Conservation (phyloP, 2,329 filamentous ascomycete genomes). For the Aspergillus cejpii region DNA sequence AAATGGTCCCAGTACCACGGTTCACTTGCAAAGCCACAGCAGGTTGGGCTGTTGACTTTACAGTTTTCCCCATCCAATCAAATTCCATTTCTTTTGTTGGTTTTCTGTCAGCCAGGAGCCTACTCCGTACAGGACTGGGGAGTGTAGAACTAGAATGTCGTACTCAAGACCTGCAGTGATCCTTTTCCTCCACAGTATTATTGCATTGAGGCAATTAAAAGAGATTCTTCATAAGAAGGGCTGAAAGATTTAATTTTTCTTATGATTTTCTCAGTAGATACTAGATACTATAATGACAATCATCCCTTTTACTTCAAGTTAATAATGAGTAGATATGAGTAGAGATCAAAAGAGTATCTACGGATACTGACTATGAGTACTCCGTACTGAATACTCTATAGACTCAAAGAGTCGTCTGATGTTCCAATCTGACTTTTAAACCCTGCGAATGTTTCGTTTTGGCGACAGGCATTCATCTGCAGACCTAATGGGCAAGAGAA, state of each 20-base stretch:
- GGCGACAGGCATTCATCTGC: conserved; percentile 2
- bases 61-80: conserved; percentile 20
- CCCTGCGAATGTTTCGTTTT: conserved; percentile 15
- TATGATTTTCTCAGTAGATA: background rate
- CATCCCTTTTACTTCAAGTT: too few relatives aligned
- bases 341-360: too few relatives aligned
- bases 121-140: background rate
- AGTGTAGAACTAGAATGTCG: background rate
- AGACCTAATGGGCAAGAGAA: background rate
- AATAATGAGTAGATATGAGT: too few relatives aligned
- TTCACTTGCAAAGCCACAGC: conserved; percentile 18
- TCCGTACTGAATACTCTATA: too few relatives aligned
- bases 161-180: conserved; percentile 2
- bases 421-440: conserved; percentile 10
- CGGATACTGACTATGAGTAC: too few relatives aligned
- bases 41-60: conserved; percentile 15
- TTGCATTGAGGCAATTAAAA: background rate
- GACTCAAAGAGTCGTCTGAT: conserved; percentile 12
- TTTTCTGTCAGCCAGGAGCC: conserved; percentile 5
- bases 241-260: background rate
- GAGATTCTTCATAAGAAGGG: conserved; percentile 2
- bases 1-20: conserved; percentile 18
- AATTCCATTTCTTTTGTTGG: conserved; percentile 13
- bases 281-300: background rate
- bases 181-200: conserved; percentile 1